Percentiles rank a stretch among this genome's conserved stretches.
Conservation (phyloP, 805 yeast species). For the Candida germanica region DNA sequence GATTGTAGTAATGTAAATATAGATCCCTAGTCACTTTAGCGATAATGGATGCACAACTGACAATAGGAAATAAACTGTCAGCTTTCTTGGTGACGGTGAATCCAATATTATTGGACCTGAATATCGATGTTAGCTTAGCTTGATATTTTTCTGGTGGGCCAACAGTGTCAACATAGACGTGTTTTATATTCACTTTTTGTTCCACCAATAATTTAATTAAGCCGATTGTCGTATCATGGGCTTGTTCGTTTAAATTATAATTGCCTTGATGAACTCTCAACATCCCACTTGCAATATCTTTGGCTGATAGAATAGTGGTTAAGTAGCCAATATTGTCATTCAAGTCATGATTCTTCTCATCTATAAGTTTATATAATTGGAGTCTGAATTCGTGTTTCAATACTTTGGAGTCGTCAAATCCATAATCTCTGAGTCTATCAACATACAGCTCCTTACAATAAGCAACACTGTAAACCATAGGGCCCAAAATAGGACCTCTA, state of each 20-base stretch:
- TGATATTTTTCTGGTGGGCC: slow-evolving; percentile 92
- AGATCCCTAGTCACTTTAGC: slow-evolving; percentile 95
- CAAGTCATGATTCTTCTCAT: slow-evolving; percentile 44
- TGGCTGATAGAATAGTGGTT: slow-evolving; percentile 78
- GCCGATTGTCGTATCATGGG: slow-evolving; percentile 89
- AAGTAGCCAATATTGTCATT: slow-evolving; percentile 77
- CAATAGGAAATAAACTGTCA: slow-evolving; percentile 87
- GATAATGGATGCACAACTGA: slow-evolving; percentile 90
- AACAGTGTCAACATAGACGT: slow-evolving; percentile 90
- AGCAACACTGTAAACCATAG: slow-evolving; percentile 94
- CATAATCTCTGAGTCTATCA: slow-evolving; percentile 52
- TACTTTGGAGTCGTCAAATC: slow-evolving; percentile 92
- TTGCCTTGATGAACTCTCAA: slow-evolving; percentile 49
- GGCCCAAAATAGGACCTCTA: slow-evolving; percentile 95
- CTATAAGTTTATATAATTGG: slow-evolving; percentile 56
- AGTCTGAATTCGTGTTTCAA: slow-evolving; percentile 71
- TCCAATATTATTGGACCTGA: slow-evolving; percentile 54
- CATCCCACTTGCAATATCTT: slow-evolving; percentile 89
- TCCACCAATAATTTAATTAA: slow-evolving; percentile 65
- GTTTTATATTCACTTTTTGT: slow-evolving; percentile 59
- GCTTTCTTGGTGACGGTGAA: slow-evolving; percentile 93
- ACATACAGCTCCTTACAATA: slow-evolving; percentile 61
- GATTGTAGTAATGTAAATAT: slow-evolving; percentile 39
- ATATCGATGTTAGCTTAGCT: slow-evolving; percentile 61
- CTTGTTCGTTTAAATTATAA: slow-evolving; percentile 88